Conservation (phyloP, 192 early-diverging fungal genomes). For the Coemansia sp. region DNA sequence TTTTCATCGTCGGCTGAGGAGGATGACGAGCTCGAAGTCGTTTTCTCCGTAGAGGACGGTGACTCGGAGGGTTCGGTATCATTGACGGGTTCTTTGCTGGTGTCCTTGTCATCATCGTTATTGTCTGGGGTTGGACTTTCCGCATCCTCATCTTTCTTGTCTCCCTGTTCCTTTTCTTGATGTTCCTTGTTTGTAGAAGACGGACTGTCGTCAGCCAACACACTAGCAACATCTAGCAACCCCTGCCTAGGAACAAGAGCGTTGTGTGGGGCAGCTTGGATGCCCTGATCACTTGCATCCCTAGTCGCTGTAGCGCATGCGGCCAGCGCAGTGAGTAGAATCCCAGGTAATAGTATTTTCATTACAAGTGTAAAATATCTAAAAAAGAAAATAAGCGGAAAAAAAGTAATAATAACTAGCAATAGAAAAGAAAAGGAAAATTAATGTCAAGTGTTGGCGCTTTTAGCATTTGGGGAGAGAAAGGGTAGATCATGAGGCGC, state of each 20-base stretch:
- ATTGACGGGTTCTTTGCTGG: background rate
- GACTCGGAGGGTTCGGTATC: background rate
- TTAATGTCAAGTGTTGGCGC: background rate
- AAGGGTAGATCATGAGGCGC: background rate
- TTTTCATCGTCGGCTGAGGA: background rate
- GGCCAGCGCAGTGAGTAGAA: constrained; percentile 17
- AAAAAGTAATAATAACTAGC: background rate
- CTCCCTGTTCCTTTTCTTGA: background rate
- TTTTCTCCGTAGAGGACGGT: background rate
- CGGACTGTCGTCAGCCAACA: background rate
- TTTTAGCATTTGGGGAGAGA: background rate
- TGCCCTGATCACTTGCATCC: background rate
- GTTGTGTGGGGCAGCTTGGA: background rate
- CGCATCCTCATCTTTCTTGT: constrained; percentile 1
- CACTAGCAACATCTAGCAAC: background rate
- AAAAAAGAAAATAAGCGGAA: constrained; percentile 11
- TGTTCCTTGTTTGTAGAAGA: background rate
- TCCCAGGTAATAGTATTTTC: constrained; percentile 4
- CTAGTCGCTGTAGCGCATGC: constrained; percentile 8
- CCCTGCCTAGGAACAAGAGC: background rate
- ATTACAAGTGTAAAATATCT: constrained; percentile 9
- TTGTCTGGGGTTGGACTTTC: background rate
- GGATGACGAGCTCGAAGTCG: background rate
- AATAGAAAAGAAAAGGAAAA: background rate
- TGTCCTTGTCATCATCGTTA: constrained; percentile 1